Evolutionary conservation across 2,329 filamentous ascomycete species (phyloP).

Genomic region (Blumeria hordei): DNA sequence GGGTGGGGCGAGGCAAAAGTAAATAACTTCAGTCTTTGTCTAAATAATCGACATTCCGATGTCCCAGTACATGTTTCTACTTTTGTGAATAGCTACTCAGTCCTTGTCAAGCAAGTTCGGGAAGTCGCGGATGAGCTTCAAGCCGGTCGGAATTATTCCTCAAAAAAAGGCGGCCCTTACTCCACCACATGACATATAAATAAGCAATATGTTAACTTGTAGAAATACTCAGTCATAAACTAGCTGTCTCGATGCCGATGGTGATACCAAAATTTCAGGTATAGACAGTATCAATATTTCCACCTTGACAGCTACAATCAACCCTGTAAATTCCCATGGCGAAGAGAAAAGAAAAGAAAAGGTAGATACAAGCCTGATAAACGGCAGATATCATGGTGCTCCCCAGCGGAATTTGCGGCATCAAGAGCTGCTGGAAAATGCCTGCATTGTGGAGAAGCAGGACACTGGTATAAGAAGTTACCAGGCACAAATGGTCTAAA

Average conservation of each 20-base stretch:
- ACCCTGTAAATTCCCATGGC: background rate
- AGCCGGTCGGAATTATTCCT: background rate
- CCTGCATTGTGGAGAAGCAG: background rate
- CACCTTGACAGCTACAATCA: background rate
- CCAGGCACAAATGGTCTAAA: background rate
- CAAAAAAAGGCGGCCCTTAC: background rate
- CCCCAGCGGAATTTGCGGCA: background rate
- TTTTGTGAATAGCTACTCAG: background rate
- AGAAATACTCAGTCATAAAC: background rate
- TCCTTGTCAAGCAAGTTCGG: background rate
- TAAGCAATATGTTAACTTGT: background rate
- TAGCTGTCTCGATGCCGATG: background rate
- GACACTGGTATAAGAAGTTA: background rate
- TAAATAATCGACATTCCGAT: constrained; percentile 2
- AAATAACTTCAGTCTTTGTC: background rate
- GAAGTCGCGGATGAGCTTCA: background rate
- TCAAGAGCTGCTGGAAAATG: background rate
- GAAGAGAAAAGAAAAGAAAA: background rate
- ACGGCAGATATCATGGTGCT: background rate
- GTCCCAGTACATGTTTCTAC: background rate
- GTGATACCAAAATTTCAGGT: background rate
- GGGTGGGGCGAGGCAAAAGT: background rate
- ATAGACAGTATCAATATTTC: background rate
- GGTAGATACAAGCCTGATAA: background rate
- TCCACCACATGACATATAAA: background rate